phyloP scores from a whole-genome alignment of 108 stramenopile genomes.

The Fragilariopsis cylindrus region DNA sequence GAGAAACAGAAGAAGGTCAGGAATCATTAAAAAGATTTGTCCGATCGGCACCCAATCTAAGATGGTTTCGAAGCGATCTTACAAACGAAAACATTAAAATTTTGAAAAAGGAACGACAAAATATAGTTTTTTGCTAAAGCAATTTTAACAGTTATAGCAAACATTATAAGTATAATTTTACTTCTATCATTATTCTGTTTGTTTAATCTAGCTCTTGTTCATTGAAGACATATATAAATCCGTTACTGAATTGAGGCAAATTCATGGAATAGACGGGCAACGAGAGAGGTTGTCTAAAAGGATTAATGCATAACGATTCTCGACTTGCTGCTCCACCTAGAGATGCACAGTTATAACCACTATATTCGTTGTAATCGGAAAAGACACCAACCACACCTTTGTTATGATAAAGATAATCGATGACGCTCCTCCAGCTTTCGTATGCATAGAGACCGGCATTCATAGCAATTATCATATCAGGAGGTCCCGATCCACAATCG shows the following conservation, averaged over 20 bases:
- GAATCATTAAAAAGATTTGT: constrained; percentile 43
- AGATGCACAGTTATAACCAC: constrained; percentile 80
- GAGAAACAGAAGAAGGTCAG: constrained; percentile 26
- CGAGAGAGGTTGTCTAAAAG: constrained; percentile 85
- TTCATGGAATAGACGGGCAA: constrained; percentile 92
- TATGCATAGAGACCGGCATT: constrained; percentile 91
- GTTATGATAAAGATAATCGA: constrained; percentile 57
- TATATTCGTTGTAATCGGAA: constrained; percentile 89
- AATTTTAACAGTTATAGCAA: not conserved
- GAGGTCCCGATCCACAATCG: constrained; percentile 77
- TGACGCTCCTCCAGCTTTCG: constrained; percentile 80
- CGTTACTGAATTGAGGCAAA: constrained; percentile 88
- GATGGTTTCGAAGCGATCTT: constrained; percentile 50
- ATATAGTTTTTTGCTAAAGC: constrained; percentile 29
- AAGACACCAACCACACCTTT: constrained; percentile 74
- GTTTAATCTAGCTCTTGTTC: constrained; percentile 56
- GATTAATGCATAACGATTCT: constrained; percentile 67
- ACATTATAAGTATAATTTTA: constrained; percentile 3
- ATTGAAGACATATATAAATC: constrained; percentile 86
- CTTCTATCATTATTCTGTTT: not conserved
- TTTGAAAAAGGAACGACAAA: constrained; percentile 40
- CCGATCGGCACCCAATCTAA: constrained; percentile 22
- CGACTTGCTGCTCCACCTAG: constrained; percentile 68
- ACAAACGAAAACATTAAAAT: constrained; percentile 34
- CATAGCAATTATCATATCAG: constrained; percentile 82